Evolutionary conservation across 2,329 filamentous ascomycete genomes (phyloP), one percentile per base, ranked within the genome.

Genomic region (Hyphodiscus sp.): DNA sequence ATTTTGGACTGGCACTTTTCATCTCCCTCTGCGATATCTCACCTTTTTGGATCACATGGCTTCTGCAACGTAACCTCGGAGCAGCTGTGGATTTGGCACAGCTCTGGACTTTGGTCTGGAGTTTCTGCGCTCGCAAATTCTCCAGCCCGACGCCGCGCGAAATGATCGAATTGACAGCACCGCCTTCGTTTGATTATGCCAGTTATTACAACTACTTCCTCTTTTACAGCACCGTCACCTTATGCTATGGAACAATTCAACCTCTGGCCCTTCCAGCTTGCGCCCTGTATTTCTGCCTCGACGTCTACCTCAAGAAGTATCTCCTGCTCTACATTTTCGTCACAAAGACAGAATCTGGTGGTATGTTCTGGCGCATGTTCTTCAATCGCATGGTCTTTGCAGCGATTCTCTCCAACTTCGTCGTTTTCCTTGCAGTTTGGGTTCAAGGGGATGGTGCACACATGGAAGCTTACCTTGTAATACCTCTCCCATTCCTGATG

Each of bases 191-290:
- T 68, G 91, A 97, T 62, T 97, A 96, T 66, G 90, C 94, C 54
- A 90, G 83, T 63, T 97, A 97, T 73, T 99, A 96, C 79, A 97
- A 96, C 70, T 97, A 95, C 70, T 96, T 96, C 71, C 76, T 97
- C 29, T 99, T 89, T 73, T 99, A 97, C 73, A 78, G 87, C 20
- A 96, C 92, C 0, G 88, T 97, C 30, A 87, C 90, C 0, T 76
- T 99, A 16, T 90, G 85, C 64, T 96, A 94, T 66, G 84, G 86
- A 1, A 83, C 85, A 1, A 77, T 97, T 50, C 94, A 97, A 70
- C 94, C 94, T 0, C 77, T 97, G 20, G 87, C 94, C 1, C 77
- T 99, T 8, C 84, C 89, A 0, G 87, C 95, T 41, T 90, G 89
- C 0, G 91, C 91, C 1, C 72, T 96, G 29, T 99, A 96, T 76